Evolutionary conservation across 768 basidiomycete species (phyloP).

Genomic region (Mycena vitilis): DNA sequence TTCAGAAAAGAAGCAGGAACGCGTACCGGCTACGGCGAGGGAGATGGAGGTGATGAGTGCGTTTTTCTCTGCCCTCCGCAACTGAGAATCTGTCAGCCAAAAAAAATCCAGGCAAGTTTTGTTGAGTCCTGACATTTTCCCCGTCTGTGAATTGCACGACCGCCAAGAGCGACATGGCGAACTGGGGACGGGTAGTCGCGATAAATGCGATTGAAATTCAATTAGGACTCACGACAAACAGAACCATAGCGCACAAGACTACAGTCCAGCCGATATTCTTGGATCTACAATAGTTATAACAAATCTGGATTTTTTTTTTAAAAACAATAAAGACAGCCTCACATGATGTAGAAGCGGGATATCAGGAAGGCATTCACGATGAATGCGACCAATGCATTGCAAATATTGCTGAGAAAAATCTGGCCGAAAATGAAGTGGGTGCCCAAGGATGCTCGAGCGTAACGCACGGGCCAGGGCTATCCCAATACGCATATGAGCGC

Average conservation of each 20-base stretch:
- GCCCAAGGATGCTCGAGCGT: no score
- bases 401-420: neutral
- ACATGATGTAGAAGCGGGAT: constrained; percentile 3
- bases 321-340: no score
- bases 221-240: neutral
- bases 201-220: neutral
- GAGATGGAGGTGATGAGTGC: neutral
- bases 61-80: neutral
- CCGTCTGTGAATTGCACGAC: neutral
- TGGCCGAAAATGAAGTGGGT: no score
- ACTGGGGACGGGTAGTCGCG: neutral
- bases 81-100: neutral
- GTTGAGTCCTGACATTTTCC: neutral
- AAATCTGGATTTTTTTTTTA: no score
- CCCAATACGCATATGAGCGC: neutral
- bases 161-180: neutral
- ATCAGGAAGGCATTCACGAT: constrained; percentile 9
- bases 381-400: neutral
- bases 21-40: neutral
- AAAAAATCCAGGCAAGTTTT: no score
- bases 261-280: neutral
- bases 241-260: neutral
- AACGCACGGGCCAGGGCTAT: constrained; percentile 1
- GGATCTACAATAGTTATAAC: neutral
- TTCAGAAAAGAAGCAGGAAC: neutral